These are phyloP conservation scores for Salix brachista DNA, from an alignment of 345 rosid species.

Conservation along the genomic window DNA sequence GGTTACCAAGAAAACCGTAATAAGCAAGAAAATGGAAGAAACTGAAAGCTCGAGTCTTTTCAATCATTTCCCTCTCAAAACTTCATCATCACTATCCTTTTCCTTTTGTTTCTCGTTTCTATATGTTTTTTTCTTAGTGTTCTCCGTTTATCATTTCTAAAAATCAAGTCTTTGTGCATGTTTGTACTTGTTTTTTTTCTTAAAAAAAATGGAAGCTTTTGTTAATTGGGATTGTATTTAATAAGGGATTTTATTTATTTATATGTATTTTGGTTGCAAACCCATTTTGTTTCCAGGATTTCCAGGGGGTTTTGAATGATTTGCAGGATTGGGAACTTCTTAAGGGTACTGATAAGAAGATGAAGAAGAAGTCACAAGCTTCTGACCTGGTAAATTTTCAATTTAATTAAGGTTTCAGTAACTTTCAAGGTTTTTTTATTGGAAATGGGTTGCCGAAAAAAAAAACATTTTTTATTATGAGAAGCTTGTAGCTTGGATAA, in stretches of 20 bases:
- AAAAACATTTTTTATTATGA: not conserved
- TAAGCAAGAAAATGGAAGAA: not conserved
- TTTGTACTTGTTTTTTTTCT: not conserved
- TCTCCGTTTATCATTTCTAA: not conserved
- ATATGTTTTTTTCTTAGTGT: not conserved
- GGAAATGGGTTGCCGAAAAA: not conserved
- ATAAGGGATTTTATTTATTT: not conserved
- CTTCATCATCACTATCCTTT: not conserved
- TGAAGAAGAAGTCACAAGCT: slow-evolving; percentile 34
- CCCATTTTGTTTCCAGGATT: slow-evolving; percentile 47
- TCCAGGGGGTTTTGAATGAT: slow-evolving; percentile 86
- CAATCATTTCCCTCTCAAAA: not conserved
- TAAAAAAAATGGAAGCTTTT: not conserved
- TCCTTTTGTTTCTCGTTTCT: not conserved
- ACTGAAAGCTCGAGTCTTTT: not conserved
- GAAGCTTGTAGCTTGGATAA: not conserved
- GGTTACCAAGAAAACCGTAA: not conserved
- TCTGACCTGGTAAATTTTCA: slow-evolving; percentile 17
- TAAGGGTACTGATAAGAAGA: slow-evolving; percentile 61
- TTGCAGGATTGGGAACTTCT: slow-evolving; percentile 92
- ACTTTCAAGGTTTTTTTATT: not conserved
- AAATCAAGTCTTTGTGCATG: not conserved
- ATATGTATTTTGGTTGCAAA: slow-evolving; percentile 3
- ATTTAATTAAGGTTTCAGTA: not conserved
- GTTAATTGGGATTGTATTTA: not conserved